These are phyloP conservation scores for Monilinia aucupariae DNA, from an alignment of 2,329 filamentous ascomycete species.

Conservation along the genomic window DNA sequence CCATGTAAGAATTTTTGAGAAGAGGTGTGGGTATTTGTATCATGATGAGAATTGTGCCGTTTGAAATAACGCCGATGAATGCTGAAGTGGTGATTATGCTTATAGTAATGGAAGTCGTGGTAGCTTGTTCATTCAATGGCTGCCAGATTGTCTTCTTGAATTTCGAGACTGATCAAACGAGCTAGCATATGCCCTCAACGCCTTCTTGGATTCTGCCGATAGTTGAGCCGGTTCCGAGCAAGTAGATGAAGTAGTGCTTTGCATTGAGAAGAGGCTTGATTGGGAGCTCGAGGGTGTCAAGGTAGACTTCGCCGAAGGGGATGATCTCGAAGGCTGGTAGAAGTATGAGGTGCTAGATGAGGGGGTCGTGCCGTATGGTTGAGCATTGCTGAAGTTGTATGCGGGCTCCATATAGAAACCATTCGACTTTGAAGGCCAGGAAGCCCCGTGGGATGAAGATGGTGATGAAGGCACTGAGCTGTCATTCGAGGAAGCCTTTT, in stretches of 20 bases:
- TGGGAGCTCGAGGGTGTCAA: conserved; percentile 73
- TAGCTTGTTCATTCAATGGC: conserved; percentile 23
- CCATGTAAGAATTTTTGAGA: conserved; percentile 24
- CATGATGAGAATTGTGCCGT: conserved; percentile 23
- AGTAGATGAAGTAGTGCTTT: conserved; percentile 53
- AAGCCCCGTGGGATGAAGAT: conserved; percentile 40
- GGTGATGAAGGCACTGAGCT: conserved; percentile 56
- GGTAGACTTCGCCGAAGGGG: conserved; percentile 38
- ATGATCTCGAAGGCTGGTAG: conserved; percentile 47
- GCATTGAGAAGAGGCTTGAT: conserved; percentile 75
- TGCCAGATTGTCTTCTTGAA: conserved; percentile 32
- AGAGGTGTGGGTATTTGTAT: conserved; percentile 31
- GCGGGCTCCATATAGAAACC: conserved; percentile 67
- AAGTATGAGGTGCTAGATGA: conserved; percentile 33
- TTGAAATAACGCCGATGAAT: conserved; percentile 27
- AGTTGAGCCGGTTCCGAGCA: conserved; percentile 51
- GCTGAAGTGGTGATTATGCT: conserved; percentile 21
- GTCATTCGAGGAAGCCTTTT: conserved; percentile 56
- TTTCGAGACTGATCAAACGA: conserved; percentile 68
- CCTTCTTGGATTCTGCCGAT: conserved; percentile 70
- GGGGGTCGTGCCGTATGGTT: conserved; percentile 50
- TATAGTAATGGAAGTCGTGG: conserved; percentile 6
- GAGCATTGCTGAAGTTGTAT: conserved; percentile 66
- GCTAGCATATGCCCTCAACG: conserved; percentile 79
- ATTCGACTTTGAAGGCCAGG: conserved; percentile 47